Percentiles rank a stretch among this genome's conserved stretches.
Evolutionary conservation across 2,329 filamentous ascomycete genomes (phyloP).

Genomic region (Karstenula rhodostoma): DNA sequence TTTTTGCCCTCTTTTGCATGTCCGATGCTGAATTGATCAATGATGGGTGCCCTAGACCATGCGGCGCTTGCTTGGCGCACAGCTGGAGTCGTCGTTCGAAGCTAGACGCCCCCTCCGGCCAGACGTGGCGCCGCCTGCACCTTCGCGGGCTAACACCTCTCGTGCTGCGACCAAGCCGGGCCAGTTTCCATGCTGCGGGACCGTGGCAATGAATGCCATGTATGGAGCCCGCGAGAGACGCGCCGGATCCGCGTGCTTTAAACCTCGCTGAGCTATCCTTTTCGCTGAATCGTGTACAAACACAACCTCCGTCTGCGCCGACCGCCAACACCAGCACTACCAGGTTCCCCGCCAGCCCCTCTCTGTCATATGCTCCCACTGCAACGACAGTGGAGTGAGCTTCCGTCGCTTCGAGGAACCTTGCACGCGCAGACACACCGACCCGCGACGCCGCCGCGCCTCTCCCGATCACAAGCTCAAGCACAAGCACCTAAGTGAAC

Average conservation of each 20-base stretch:
- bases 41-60: neutral
- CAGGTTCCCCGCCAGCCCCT: neutral
- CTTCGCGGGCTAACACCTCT: neutral
- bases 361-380: neutral
- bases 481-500: conserved; percentile 3
- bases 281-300: neutral
- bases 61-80: neutral
- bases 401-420: conserved; percentile 1
- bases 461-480: conserved; percentile 4
- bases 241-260: conserved; percentile 1
- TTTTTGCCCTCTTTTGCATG: neutral
- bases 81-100: neutral
- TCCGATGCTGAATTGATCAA: neutral
- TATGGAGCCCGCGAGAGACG: neutral
- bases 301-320: neutral
- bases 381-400: neutral
- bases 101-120: neutral
- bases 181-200: conserved; percentile 1
- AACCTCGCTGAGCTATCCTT: neutral
- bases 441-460: neutral
- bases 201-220: conserved; percentile 6
- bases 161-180: conserved; percentile 8
- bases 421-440: neutral
- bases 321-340: neutral
- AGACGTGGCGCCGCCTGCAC: conserved; percentile 3